These are phyloP conservation scores for Phellopilus nigrolimitatus DNA, from an alignment of 1,284 basidiomycete species.

Conservation along the genomic window DNA sequence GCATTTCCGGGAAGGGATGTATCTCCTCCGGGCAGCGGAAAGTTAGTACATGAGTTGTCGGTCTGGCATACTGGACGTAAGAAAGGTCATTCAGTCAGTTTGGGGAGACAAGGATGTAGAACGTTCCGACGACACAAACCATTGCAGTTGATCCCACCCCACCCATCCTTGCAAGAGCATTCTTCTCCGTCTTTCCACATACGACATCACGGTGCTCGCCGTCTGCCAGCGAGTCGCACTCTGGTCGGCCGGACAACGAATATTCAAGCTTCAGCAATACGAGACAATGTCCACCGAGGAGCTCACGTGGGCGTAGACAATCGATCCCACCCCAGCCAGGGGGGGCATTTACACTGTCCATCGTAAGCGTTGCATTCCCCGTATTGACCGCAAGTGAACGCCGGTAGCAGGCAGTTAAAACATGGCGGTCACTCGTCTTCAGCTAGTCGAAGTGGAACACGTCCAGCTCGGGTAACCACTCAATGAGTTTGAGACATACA, in stretches of 20 bases:
- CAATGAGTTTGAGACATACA: too few species aligned
- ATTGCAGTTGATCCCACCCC: conserved; percentile 96
- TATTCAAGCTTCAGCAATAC: too few species aligned
- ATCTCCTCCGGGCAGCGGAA: conserved; percentile 57
- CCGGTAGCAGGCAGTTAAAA: conserved; percentile 84
- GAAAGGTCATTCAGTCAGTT: neutral
- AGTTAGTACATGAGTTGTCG: conserved; percentile 72
- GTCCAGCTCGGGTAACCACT: too few species aligned
- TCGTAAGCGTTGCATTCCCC: conserved; percentile 84
- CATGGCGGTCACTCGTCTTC: conserved; percentile 58
- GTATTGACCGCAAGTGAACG: conserved; percentile 81
- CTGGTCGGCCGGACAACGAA: too few species aligned
- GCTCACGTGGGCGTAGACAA: conserved; percentile 78
- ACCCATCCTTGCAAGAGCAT: conserved; percentile 91
- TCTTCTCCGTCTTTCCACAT: conserved; percentile 71
- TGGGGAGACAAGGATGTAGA: conserved; percentile 4
- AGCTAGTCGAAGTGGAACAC: too few species aligned
- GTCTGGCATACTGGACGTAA: conserved; percentile 77
- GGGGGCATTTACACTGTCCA: conserved; percentile 87
- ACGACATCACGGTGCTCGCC: conserved; percentile 79
- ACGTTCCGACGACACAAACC: conserved; percentile 50
- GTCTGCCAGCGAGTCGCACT: conserved; percentile 89
- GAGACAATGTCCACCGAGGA: too few species aligned
- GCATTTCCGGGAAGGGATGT: conserved; percentile 40
- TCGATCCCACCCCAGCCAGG: conserved; percentile 89